phyloP scores from a whole-genome alignment of 2,329 filamentous ascomycete species.

The Blumeria graminis region DNA sequence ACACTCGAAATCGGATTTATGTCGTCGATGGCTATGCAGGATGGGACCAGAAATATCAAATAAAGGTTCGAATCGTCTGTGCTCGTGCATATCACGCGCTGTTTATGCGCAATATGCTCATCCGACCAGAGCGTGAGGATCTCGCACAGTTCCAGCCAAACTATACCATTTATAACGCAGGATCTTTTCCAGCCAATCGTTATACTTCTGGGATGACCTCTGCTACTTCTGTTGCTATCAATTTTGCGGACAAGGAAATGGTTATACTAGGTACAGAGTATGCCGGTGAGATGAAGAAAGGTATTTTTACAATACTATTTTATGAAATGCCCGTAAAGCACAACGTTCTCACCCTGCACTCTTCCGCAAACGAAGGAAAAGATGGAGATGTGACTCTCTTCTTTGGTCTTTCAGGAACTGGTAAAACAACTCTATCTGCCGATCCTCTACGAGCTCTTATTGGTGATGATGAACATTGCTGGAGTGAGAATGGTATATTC shows the following conservation, averaged over 20 bases:
- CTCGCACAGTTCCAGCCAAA: slow-evolving; percentile 95
- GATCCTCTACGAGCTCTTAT: slow-evolving; percentile 92
- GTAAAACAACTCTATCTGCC: slow-evolving; percentile 94
- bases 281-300: slow-evolving; percentile 94
- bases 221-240: slow-evolving; percentile 90
- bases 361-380: slow-evolving; percentile 90
- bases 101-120: slow-evolving; percentile 99
- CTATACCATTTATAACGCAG: slow-evolving; percentile 99
- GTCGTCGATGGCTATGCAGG: slow-evolving; percentile 92
- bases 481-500: slow-evolving; percentile 90
- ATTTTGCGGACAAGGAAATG: slow-evolving; percentile 99
- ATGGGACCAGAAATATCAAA: slow-evolving; percentile 96
- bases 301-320: slow-evolving; percentile 96
- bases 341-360: slow-evolving; percentile 95
- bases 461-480: slow-evolving; percentile 99
- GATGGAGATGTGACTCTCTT: slow-evolving; percentile 93
- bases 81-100: slow-evolving; percentile 97
- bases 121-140: slow-evolving; percentile 74
- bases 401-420: slow-evolving; percentile 95
- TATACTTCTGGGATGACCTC: slow-evolving; percentile 98
- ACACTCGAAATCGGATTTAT: slow-evolving; percentile 96
- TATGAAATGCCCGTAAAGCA: slow-evolving; percentile 99
- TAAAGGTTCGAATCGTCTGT: slow-evolving; percentile 92
- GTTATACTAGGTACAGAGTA: slow-evolving; percentile 98
- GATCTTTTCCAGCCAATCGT: slow-evolving; percentile 93